Base-by-base conservation (phyloP, 768 basidiomycete genomes). In the Heimioporus sp. region DNA sequence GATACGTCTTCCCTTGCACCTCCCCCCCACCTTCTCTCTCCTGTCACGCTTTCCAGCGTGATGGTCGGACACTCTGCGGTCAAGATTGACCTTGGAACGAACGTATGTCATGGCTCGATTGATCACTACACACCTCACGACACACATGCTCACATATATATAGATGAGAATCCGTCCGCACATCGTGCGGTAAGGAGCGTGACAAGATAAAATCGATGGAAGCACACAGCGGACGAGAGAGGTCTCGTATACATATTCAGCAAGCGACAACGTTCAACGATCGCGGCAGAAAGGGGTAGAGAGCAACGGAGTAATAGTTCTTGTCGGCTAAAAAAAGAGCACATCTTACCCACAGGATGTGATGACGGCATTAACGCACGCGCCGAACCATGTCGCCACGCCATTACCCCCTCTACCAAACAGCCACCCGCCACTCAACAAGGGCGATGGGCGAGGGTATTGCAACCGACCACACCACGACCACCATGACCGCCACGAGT, bases 61-160 rank as follows among this genome's bases (percentile, higher is more conserved):
- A n/a, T n/a, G n/a, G n/a, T n/a, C n/a, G n/a, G n/a, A n/a, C n/a
- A 65, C 42, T 51, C 15, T 13, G n/a, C 3, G 49, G 43, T 15
- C 55, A 64, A 20, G 58, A 66, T 47, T 82, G 80, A 80, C 59
- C 64, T 15, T 77, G 73, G 70, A 78, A 73, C 58, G 73, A 72
- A 48, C 65, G 70, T 19, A 73, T 79, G 70, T 80, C 80, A 30
- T 80, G 80, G 79, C 61, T 74, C 16, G 68, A 69, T 63, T 76
- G 73, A 65, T 7, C 32, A 34, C 32, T 10, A 34, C 32, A 34
- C 13, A 13, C 10, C n/a, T n/a, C n/a, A n/a, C n/a, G n/a, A 9
- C 10, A 10, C 32, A 34, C 13, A 47, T 52, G 52, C 31, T 24
- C 50, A 46, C 56, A 57, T 58, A 63, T 55, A 54, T 40, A 58